Conservation (phyloP, 1,139 yeast species). For the Scheffersomyces lignicola region DNA sequence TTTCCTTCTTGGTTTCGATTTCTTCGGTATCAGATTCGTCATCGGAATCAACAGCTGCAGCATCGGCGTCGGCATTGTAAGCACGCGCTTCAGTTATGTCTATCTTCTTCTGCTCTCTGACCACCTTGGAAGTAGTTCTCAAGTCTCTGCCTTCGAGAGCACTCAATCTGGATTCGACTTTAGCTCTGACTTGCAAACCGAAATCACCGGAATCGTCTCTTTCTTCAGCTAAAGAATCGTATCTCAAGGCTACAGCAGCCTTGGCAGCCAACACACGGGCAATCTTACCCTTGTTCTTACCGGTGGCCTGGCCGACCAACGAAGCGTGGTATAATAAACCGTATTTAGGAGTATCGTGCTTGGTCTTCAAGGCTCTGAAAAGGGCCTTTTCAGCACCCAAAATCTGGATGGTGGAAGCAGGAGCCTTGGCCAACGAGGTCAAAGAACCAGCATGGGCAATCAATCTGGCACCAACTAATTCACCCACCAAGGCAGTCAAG, state of each 20-base stretch:
- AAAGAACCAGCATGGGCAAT: constrained; percentile 98
- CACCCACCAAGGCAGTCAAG: constrained; percentile 94
- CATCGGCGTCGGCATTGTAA: constrained; percentile 93
- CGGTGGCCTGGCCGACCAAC: constrained; percentile 94
- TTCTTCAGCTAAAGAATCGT: constrained; percentile 96
- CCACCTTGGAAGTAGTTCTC: constrained; percentile 77
- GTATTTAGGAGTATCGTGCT: constrained; percentile 97
- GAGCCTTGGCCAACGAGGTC: constrained; percentile 94
- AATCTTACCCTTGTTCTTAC: constrained; percentile 97
- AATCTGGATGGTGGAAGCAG: constrained; percentile 98
- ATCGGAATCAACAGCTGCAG: constrained; percentile 46
- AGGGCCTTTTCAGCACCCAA: constrained; percentile 99
- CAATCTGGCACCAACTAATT: constrained; percentile 96
- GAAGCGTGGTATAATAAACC: constrained; percentile 98
- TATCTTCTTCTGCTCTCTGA: constrained; percentile 77
- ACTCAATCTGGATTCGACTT: constrained; percentile 93
- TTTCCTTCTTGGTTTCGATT: constrained; percentile 36
- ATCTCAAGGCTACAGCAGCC: constrained; percentile 95
- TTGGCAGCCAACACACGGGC: constrained; percentile 99
- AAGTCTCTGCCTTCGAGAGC: constrained; percentile 93
- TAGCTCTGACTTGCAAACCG: constrained; percentile 88
- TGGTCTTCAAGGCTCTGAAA: constrained; percentile 96
- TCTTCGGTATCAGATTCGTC: constrained; percentile 52
- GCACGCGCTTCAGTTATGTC: constrained; percentile 82
- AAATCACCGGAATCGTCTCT: constrained; percentile 93